Evolutionary conservation across 257 asterid species (phyloP), one percentile per base, ranked within the genome.

Genomic region (Ilex asprella): DNA sequence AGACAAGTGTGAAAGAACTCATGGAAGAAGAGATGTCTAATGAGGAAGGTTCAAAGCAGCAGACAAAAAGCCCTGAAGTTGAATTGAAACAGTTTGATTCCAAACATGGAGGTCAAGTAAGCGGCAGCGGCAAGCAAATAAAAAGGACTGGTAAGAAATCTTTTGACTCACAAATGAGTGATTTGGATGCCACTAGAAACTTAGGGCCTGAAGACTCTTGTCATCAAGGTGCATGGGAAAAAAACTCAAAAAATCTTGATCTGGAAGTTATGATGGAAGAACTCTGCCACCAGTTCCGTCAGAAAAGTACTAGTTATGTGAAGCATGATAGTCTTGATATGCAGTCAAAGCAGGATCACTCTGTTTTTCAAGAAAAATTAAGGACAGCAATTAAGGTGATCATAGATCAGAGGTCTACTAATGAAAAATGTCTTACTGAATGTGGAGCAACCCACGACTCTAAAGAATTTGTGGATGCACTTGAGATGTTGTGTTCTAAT

Each of bases 21-120:
- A 93, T 93, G 88, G 99, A 89, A 78, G 94, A 84, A 70, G 97
- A 89, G 78, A 89, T 93, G 91, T 56, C 70, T 57, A 68, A 62
- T 3, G 92, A 89, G 79, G 75, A 72, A 67, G 75, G 71, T 55
- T 32, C 73, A 10, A 67, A 59, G 35, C 73, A 67, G 35, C 85
- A 61, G 62, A 59, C 57, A 12, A 66, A 69, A 55, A 79, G 58
- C 55, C 67, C 75, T 61, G 86, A 72, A 74, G 68, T 15, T 13
- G 80, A 68, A 35, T 65, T 39, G 16, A 77, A 63, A 66, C 76
- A 62, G 16, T 58, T 61, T 50, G 55, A 65, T 67, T 62, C 73
- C 13, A 75, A 76, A 56, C 43, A 67, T 32, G 67, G 63, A 50
- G 72, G 73, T 62, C 75, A 39, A 55, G n/a, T 59, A n/a, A 83